phyloP scores from a whole-genome alignment of 805 yeast genomes.

The Starmera caribaea region DNA sequence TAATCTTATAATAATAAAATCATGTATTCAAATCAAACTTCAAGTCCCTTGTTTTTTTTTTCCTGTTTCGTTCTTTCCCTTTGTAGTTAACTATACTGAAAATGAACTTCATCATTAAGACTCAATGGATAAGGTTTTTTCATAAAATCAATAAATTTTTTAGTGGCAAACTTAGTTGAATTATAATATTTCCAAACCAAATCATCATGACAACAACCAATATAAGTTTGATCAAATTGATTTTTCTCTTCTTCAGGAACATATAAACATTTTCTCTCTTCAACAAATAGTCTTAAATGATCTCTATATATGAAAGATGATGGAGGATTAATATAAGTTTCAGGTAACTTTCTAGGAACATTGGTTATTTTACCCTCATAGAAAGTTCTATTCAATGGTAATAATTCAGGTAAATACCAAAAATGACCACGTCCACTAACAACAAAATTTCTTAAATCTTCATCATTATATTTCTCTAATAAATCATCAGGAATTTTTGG shows the following conservation, averaged over 20 bases:
- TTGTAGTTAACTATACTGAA: not conserved
- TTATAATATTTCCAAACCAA: constrained; percentile 29
- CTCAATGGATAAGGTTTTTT: not conserved
- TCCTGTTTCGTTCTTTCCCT: too few relatives aligned
- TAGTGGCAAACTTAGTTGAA: constrained; percentile 20
- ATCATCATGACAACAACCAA: constrained; percentile 33
- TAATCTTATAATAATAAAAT: too few relatives aligned
- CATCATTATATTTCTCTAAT: constrained; percentile 4
- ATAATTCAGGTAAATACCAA: constrained; percentile 36
- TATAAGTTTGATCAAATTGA: constrained; percentile 23
- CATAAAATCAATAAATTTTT: constrained; percentile 7
- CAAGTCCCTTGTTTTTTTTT: too few relatives aligned
- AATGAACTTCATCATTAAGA: not conserved
- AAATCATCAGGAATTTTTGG: constrained; percentile 14
- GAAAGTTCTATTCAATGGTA: constrained; percentile 41
- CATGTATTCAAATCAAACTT: too few relatives aligned
- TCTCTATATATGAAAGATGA: constrained; percentile 22
- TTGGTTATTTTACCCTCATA: constrained; percentile 49
- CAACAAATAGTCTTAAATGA: constrained; percentile 29
- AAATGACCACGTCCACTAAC: constrained; percentile 35
- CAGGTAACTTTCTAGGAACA: constrained; percentile 31
- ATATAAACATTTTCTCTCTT: constrained; percentile 26
- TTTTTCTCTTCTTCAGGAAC: constrained; percentile 31
- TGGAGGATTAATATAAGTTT: constrained; percentile 27
- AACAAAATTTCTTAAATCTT: constrained; percentile 15